A percentile compares a stretch with the other conserved stretches of the same genome.
These are phyloP conservation scores for Apiotrichum gracile DNA, from an alignment of 1,284 basidiomycete species.

Conservation along the genomic window DNA sequence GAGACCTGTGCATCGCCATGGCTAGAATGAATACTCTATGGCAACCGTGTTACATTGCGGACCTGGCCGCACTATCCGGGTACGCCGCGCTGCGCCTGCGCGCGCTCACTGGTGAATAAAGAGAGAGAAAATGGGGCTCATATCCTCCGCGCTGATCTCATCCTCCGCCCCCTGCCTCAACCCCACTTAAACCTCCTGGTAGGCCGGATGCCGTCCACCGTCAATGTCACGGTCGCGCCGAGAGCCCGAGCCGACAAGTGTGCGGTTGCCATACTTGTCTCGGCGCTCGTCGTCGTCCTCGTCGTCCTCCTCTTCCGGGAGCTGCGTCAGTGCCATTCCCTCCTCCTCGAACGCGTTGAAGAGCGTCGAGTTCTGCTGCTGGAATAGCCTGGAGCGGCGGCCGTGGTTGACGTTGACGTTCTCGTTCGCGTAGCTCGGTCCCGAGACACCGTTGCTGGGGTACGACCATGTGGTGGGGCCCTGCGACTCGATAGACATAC, in stretches of 20 bases:
- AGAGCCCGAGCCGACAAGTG: slow-evolving; percentile 8
- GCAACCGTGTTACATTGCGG: too few species aligned
- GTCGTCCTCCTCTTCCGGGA: slow-evolving; percentile 45
- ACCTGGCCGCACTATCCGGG: too few species aligned
- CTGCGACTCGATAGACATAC: slow-evolving; percentile 41
- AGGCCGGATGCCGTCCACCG: slow-evolving; percentile 34
- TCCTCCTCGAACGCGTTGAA: slow-evolving; percentile 46
- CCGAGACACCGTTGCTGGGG: slow-evolving; percentile 25
- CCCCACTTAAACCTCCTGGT: slow-evolving; percentile 19
- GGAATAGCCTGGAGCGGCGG: slow-evolving; percentile 55
- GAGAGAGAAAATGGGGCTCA: background rate
- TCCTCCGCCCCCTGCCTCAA: background rate
- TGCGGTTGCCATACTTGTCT: slow-evolving; percentile 5
- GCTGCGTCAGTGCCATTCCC: slow-evolving; percentile 40
- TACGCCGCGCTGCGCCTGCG: too few species aligned
- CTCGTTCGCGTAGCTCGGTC: slow-evolving; percentile 37
- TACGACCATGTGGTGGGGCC: slow-evolving; percentile 38
- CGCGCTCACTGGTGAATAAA: background rate
- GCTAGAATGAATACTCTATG: too few species aligned
- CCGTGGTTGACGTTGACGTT: slow-evolving; percentile 41
- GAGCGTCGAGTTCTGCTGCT: slow-evolving; percentile 52
- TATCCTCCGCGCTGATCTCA: background rate
- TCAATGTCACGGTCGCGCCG: slow-evolving; percentile 25
- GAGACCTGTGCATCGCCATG: too few species aligned
- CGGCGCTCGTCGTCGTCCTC: slow-evolving; percentile 26